Conservation (phyloP, 129 eudicot genomes). For the Chrysanthemum lavandulifolium region DNA sequence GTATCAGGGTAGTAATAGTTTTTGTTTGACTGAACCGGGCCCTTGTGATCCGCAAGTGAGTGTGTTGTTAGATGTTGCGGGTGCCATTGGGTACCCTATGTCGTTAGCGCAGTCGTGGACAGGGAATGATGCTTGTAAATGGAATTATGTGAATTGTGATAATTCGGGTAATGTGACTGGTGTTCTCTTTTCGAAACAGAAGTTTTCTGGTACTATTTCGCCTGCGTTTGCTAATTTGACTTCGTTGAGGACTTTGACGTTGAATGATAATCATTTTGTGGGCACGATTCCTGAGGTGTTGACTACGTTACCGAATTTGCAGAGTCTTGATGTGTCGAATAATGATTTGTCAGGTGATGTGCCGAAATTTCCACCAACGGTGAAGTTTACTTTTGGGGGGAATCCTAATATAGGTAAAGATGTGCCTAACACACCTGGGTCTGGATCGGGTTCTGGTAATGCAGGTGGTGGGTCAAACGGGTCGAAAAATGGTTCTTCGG, state of each 20-base stretch:
- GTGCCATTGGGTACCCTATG: slow-evolving; percentile 53
- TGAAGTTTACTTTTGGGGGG: slow-evolving; percentile 36
- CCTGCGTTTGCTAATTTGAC: slow-evolving; percentile 63
- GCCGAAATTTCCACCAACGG: slow-evolving; percentile 37
- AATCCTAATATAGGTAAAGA: slow-evolving; percentile 55
- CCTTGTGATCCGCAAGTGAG: slow-evolving; percentile 71
- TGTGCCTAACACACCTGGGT: slow-evolving; percentile 30
- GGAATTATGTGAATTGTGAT: slow-evolving; percentile 53
- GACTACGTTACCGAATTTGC: slow-evolving; percentile 39
- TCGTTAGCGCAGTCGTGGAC: slow-evolving; percentile 58
- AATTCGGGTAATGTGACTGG: slow-evolving; percentile 36
- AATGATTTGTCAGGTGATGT: slow-evolving; percentile 59
- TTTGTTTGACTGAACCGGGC: slow-evolving; percentile 49
- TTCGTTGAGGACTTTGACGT: slow-evolving; percentile 31
- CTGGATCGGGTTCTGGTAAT: slow-evolving; percentile 13
- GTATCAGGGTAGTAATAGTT: slow-evolving; percentile 33
- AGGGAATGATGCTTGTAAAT: slow-evolving; percentile 61
- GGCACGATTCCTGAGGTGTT: slow-evolving; percentile 53
- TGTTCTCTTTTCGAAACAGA: slow-evolving; percentile 48
- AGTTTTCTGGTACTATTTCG: slow-evolving; percentile 52
- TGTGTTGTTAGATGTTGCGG: slow-evolving; percentile 38
- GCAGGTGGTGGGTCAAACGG: slow-evolving; percentile 8
- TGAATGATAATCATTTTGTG: slow-evolving; percentile 52
- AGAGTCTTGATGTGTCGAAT: slow-evolving; percentile 61
- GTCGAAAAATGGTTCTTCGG: slow-evolving; percentile 4